These are phyloP conservation scores for Kwoniella heveanensis DNA, from an alignment of 768 basidiomycete species.

Conservation along the genomic window DNA sequence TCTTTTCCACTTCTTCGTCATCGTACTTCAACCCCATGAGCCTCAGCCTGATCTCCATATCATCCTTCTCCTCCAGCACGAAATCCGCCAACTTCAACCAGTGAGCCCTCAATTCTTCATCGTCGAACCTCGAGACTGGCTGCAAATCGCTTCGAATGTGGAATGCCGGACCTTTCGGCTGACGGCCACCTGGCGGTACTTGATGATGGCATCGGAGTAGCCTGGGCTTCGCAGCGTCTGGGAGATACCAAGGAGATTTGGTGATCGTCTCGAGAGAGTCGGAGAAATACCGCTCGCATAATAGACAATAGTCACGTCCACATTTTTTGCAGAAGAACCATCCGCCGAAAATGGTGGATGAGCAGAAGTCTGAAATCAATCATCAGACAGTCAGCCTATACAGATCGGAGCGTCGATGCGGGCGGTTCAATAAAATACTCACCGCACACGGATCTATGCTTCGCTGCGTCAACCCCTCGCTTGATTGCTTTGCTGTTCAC, in stretches of 20 bases:
- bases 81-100: slow-evolving; percentile 71
- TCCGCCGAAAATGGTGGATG: slow-evolving; percentile 86
- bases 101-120: slow-evolving; percentile 66
- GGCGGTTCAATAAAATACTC: slow-evolving; percentile 10
- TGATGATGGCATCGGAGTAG: slow-evolving; percentile 29
- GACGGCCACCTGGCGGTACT: not conserved
- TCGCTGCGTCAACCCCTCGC: slow-evolving; percentile 41
- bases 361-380: slow-evolving; percentile 74
- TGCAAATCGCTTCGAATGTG: slow-evolving; percentile 61
- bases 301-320: slow-evolving; percentile 83
- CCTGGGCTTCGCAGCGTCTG: slow-evolving; percentile 35
- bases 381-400: no score
- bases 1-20: slow-evolving; percentile 10
- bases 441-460: slow-evolving; percentile 48
- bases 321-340: slow-evolving; percentile 90
- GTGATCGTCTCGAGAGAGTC: slow-evolving; percentile 52
- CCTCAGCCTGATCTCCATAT: slow-evolving; percentile 10
- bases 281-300: slow-evolving; percentile 73
- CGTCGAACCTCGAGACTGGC: slow-evolving; percentile 76
- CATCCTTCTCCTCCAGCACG: slow-evolving; percentile 42
- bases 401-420: no score
- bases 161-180: slow-evolving; percentile 12
- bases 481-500: slow-evolving; percentile 38
- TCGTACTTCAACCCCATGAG: slow-evolving; percentile 21
- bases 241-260: slow-evolving; percentile 38